Conservation (phyloP, 805 yeast species). For the Kuraishia floccosa region DNA sequence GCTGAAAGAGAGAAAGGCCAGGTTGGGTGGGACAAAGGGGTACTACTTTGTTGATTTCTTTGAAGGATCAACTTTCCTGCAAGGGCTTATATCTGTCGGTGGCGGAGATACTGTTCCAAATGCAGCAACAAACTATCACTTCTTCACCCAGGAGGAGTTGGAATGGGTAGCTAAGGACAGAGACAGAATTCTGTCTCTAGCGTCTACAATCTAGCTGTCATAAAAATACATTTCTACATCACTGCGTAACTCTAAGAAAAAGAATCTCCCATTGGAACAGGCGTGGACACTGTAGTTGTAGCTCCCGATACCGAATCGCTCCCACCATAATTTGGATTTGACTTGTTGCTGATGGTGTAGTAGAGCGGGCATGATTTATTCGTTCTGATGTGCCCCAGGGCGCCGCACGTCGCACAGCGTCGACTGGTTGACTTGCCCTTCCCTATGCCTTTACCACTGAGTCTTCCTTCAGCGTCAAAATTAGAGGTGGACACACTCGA, state of each 20-base stretch:
- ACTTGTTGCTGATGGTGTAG: constrained; percentile 2
- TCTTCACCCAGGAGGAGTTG: constrained; percentile 1
- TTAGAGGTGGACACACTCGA: constrained; percentile 24
- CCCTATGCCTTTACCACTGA: constrained; percentile 60
- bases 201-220: too few relatives aligned
- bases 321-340: too few relatives aligned
- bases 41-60: constrained; percentile 23
- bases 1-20: constrained; percentile 14
- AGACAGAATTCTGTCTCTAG: too few relatives aligned
- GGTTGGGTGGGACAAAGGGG: constrained; percentile 16
- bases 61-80: constrained; percentile 17
- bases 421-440: constrained; percentile 67
- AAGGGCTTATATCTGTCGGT: constrained; percentile 15
- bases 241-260: too few relatives aligned
- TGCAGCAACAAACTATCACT: constrained; percentile 1
- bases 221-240: too few relatives aligned
- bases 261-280: too few relatives aligned
- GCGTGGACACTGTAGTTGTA: too few relatives aligned
- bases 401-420: constrained; percentile 92
- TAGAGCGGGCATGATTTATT: constrained; percentile 88
- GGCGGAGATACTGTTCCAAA: too few relatives aligned
- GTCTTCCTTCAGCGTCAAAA: constrained; percentile 21
- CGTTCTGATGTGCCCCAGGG: constrained; percentile 88
- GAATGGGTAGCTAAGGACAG: background rate
- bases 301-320: too few relatives aligned